Conservation (phyloP, 768 basidiomycete species). For the Trametes elegans region DNA sequence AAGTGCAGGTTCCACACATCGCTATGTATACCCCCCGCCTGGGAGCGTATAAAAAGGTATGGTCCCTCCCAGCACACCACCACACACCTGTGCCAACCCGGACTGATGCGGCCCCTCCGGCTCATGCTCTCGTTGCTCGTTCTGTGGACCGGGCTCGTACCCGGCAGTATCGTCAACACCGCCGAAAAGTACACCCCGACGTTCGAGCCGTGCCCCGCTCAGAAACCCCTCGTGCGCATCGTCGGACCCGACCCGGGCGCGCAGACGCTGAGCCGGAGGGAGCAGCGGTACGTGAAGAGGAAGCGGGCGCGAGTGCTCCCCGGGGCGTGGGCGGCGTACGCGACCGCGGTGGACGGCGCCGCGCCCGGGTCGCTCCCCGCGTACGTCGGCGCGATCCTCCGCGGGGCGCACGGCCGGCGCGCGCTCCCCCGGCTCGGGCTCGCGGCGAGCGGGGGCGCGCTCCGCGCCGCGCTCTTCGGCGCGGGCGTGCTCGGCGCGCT, state of each 20-base stretch:
- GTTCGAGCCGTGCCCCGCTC: conserved; percentile 18
- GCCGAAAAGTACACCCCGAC: conserved; percentile 23
- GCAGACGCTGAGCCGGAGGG: conserved; percentile 38
- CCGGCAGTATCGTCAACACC: too few species aligned
- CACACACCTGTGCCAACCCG: too few species aligned
- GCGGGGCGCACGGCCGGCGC: conserved; percentile 7
- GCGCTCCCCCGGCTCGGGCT: conserved; percentile 43
- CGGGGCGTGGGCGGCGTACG: conserved; percentile 39
- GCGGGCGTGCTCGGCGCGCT: conserved; percentile 50
- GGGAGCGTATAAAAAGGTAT: too few species aligned
- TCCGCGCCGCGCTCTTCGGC: conserved; percentile 53
- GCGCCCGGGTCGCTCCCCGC: conserved; percentile 20
- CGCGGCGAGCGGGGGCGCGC: conserved; percentile 55
- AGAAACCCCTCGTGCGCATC: conserved; percentile 20
- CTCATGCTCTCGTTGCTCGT: too few species aligned
- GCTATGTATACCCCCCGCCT: too few species aligned
- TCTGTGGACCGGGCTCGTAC: too few species aligned
- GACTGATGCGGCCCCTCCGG: too few species aligned
- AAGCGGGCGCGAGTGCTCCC: conserved; percentile 37
- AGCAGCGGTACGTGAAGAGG: conserved; percentile 36
- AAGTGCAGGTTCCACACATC: too few species aligned
- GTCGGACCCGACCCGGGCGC: conserved; percentile 8
- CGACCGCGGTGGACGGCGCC: conserved; percentile 35
- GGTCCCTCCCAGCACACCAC: too few species aligned
- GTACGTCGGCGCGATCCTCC: conserved; percentile 35